Base-by-base conservation (phyloP, 306 rosid genomes). In the Rosa rugosa region DNA sequence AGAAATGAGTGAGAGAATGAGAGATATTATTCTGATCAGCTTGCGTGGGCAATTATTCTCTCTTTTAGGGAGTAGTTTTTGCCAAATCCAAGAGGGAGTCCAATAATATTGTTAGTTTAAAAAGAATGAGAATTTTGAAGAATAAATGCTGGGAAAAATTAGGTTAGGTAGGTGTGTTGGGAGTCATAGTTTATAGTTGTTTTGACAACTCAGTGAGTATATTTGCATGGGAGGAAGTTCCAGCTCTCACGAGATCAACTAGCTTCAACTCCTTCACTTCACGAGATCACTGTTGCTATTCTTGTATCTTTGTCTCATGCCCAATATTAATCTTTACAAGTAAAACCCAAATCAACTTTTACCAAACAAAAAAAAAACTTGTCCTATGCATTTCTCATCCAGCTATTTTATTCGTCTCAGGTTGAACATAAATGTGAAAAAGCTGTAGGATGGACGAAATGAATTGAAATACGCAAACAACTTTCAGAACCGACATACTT, bases 211-310 rank as follows among this genome's bases (percentile, higher is more conserved):
- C 87, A 80, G 81, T 73, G 75, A 70, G 71, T 67, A 40, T 81
- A 80, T 83, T 88, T 88, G 92, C 84, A 76, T 83, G 89, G 85
- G 83, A 83, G 44, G 64, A 51, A 80, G 90, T 76, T 90, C 23
- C 71, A 67, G 49, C 49, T 67, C 80, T 88, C 92, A 86, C 88
- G 88, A 88, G 87, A 80, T 83, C 69, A 20, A 42, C 49, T 8
- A 64, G 78, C 70, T 74, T 79, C 64, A 9, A 57, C 7, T 57
- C 81, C 27, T 38, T 38, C 70, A 40, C 71, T 18, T 67, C 49
- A 66, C 71, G 71, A 66, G 71, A 25, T 66, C 25, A 36, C 47
- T 17, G 8, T 66, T 38, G 46, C 71, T 66, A 31, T 66, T 66
- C 46, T 36, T 66, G 46, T 18, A 66, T 38, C 13, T 63, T 31